Conservation (phyloP, 1,284 basidiomycete genomes). For the Leccinum fallax region DNA sequence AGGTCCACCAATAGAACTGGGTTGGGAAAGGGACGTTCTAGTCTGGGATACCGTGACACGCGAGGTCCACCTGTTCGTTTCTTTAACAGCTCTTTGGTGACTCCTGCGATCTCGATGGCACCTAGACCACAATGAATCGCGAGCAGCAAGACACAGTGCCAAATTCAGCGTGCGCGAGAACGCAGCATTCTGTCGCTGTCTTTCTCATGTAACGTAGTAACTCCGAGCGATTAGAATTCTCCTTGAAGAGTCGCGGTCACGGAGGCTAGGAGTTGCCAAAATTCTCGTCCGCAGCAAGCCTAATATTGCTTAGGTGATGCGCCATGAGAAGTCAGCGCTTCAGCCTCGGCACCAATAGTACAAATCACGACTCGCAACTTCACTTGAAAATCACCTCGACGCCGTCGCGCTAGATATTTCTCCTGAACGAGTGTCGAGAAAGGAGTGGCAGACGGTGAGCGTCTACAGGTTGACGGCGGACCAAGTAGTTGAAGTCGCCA, state of each 20-base stretch:
- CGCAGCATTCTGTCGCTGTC: no score
- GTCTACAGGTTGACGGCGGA: background rate
- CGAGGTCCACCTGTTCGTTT: background rate
- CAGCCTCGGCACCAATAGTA: background rate
- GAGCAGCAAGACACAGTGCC: background rate
- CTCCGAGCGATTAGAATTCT: no score
- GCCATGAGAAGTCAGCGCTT: background rate
- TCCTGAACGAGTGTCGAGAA: background rate
- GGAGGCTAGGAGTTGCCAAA: no score
- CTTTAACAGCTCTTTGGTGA: no score
- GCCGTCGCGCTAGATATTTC: background rate
- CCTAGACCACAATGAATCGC: no score
- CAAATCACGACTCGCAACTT: background rate
- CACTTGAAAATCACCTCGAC: background rate
- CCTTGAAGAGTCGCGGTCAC: no score
- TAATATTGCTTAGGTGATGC: no score
- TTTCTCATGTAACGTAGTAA: background rate
- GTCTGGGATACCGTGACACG: background rate
- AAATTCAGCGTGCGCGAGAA: no score
- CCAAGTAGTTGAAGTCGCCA: background rate
- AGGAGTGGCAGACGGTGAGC: background rate
- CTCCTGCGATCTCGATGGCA: background rate
- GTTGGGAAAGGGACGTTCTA: background rate
- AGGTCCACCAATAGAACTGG: background rate
- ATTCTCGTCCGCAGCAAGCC: no score